Conservation (phyloP, 1,284 basidiomycete genomes). For the Calocybe gambosa region DNA sequence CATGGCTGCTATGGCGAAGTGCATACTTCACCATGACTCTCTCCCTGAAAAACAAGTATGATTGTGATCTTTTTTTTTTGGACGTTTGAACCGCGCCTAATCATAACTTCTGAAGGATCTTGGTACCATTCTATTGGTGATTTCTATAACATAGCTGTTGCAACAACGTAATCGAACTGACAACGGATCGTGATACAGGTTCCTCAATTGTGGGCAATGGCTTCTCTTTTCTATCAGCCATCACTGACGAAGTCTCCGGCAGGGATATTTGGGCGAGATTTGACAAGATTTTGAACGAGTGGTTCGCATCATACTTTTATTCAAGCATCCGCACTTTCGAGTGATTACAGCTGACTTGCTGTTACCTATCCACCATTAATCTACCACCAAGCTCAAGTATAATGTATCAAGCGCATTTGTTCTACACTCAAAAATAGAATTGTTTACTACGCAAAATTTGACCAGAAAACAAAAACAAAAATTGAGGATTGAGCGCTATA, state of each 20-base stretch:
- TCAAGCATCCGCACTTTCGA: background rate
- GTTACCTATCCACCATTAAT: background rate
- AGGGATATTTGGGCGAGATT: constrained; percentile 78
- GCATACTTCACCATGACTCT: constrained; percentile 80
- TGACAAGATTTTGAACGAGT: constrained; percentile 60
- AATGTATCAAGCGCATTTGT: too few relatives aligned
- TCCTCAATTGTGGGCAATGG: constrained; percentile 7
- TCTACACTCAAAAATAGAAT: too few relatives aligned
- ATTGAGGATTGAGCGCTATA: too few relatives aligned
- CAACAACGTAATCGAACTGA: background rate
- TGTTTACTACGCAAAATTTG: too few relatives aligned
- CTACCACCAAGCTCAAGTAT: background rate
- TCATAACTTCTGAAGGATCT: constrained; percentile 2
- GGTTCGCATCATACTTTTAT: background rate
- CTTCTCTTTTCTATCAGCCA: background rate
- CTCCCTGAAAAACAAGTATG: constrained; percentile 68
- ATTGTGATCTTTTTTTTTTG: constrained; percentile 14
- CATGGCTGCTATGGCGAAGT: constrained; percentile 78
- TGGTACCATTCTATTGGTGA: constrained; percentile 15
- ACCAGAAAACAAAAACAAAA: too few relatives aligned
- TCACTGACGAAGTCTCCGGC: constrained; percentile 8
- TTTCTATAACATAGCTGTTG: background rate
- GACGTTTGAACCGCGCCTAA: constrained; percentile 5
- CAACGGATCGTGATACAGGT: constrained; percentile 1
- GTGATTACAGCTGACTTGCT: background rate